These are phyloP conservation scores for Sugiyamaella paludigena DNA, from an alignment of 1,139 yeast genomes.

Conservation along the genomic window DNA sequence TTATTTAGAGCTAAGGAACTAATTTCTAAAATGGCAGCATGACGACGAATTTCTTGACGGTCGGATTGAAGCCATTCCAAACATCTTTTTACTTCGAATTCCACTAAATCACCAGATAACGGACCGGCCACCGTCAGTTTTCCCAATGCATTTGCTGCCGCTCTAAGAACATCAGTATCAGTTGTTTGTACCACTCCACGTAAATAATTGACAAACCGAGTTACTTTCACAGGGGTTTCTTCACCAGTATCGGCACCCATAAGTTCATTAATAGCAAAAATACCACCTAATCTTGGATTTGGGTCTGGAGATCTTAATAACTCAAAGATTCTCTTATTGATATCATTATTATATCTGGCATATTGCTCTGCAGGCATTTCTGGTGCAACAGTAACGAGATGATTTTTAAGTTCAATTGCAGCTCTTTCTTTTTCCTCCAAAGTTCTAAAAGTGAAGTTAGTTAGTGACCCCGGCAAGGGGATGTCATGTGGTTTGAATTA, in stretches of 20 bases:
- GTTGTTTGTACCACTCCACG: constrained; percentile 77
- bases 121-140: constrained; percentile 85
- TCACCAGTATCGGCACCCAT: constrained; percentile 74
- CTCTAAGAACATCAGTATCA: constrained; percentile 79
- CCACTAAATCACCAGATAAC: constrained; percentile 87
- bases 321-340: constrained; percentile 85
- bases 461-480: neutral
- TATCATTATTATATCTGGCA: constrained; percentile 75
- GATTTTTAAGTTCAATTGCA: constrained; percentile 65
- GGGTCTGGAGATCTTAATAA: constrained; percentile 73
- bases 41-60: constrained; percentile 79
- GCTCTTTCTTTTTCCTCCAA: constrained; percentile 37
- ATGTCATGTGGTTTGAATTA: neutral
- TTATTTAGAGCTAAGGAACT: constrained; percentile 84
- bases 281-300: constrained; percentile 80
- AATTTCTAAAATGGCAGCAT: constrained; percentile 84
- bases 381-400: constrained; percentile 67
- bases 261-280: constrained; percentile 83
- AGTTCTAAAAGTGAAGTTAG: constrained; percentile 22
- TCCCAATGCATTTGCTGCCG: constrained; percentile 85
- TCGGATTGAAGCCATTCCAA: constrained; percentile 87
- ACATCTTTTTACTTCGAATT: constrained; percentile 84
- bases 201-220: constrained; percentile 84
- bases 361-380: constrained; percentile 78
- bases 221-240: constrained; percentile 83